A percentile compares a stretch with the other conserved stretches of the same genome.
phyloP scores from a whole-genome alignment of 1,284 basidiomycete genomes.

The Calocybe gambosa region DNA sequence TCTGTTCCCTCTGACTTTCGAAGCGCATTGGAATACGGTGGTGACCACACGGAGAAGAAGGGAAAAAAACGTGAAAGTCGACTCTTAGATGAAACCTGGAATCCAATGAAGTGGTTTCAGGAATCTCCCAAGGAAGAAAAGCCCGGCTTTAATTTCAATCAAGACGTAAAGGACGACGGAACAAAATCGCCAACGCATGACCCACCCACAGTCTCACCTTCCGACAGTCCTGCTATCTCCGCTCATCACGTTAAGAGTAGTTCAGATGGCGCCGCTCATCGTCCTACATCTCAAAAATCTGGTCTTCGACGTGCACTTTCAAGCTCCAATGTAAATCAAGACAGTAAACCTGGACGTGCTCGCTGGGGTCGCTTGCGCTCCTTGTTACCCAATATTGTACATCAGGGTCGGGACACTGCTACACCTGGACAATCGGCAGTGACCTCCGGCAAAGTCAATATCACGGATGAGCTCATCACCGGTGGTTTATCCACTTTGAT shows the following conservation, averaged over 20 bases:
- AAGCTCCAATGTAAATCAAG: conserved; percentile 31
- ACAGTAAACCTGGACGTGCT: conserved; percentile 28
- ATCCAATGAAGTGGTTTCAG: conserved; percentile 50
- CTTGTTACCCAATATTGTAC: conserved; percentile 52
- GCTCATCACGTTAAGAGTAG: conserved; percentile 5
- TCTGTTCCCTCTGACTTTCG: conserved; percentile 42
- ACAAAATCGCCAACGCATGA: conserved; percentile 15
- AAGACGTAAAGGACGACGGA: conserved; percentile 13
- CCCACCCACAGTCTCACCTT: conserved; percentile 8
- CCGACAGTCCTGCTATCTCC: conserved; percentile 4
- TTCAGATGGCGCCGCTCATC: conserved; percentile 13
- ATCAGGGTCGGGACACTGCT: conserved; percentile 24
- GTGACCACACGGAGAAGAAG: conserved; percentile 41
- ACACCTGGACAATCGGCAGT: conserved; percentile 42
- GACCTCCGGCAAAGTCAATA: conserved; percentile 55
- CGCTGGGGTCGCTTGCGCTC: conserved; percentile 62
- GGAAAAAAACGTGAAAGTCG: conserved; percentile 50
- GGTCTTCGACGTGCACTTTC: conserved; percentile 37
- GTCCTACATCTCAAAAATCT: conserved; percentile 11
- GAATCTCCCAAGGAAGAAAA: conserved; percentile 48
- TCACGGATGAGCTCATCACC: conserved; percentile 80
- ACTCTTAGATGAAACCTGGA: conserved; percentile 41
- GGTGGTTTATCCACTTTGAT: conserved; percentile 81
- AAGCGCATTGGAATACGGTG: conserved; percentile 48
- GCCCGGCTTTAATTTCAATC: conserved; percentile 27